Evolutionary conservation across 768 basidiomycete species (phyloP).

Genomic region (Boletus bicolor): DNA sequence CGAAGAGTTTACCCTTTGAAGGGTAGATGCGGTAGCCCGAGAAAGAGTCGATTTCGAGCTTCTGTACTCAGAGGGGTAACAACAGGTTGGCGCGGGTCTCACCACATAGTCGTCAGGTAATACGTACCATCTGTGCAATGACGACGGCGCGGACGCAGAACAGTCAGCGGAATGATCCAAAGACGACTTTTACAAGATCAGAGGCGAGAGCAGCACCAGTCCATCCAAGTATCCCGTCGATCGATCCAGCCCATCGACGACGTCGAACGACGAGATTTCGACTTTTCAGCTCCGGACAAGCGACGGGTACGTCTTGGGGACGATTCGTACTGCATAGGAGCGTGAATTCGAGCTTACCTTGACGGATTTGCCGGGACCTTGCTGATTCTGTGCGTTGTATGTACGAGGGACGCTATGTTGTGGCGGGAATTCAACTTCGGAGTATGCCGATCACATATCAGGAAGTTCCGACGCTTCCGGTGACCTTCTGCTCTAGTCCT

Average conservation of each 20-base stretch:
- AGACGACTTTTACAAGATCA: constrained; percentile 11
- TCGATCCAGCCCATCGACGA: constrained; percentile 42
- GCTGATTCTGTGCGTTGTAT: constrained; percentile 20
- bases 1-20: constrained; percentile 92
- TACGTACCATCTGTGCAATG: constrained; percentile 26
- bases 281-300: neutral
- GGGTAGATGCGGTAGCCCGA: constrained; percentile 98
- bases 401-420: constrained; percentile 6
- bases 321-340: constrained; percentile 11
- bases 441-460: constrained; percentile 18
- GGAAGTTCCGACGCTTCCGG: constrained; percentile 9
- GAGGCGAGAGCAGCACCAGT: constrained; percentile 8
- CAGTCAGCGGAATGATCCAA: constrained; percentile 18
- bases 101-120: neutral
- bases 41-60: constrained; percentile 99
- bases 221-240: constrained; percentile 24
- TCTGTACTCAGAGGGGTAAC: constrained; percentile 44
- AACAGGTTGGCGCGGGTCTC: neutral
- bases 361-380: constrained; percentile 42
- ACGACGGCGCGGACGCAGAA: neutral
- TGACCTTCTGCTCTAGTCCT: too few species aligned
- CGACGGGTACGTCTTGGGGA: constrained; percentile 6
- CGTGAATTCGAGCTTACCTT: constrained; percentile 54
- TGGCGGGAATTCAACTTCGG: constrained; percentile 30
- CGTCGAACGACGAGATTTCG: constrained; percentile 13